Evolutionary conservation across 2,329 filamentous ascomycete species (phyloP), one percentile per base, ranked within the genome.

Genomic region (Hortaea sp.): DNA sequence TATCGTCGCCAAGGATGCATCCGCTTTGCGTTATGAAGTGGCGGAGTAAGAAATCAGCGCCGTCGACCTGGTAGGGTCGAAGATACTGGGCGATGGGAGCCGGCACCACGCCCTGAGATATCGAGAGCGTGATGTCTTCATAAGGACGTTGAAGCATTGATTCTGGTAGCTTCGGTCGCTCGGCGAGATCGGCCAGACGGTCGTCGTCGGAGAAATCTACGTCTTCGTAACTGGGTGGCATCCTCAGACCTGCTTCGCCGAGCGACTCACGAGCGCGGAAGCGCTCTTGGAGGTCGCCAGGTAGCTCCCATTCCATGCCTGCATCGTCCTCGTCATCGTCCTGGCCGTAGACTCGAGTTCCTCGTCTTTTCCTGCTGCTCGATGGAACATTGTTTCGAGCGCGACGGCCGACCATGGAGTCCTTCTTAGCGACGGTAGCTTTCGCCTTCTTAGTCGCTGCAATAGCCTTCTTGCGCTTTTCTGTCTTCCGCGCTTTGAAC

Each of bases 1-100:
- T 98, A 59, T 98, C 92, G 61, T 98, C 92, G 3, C 90, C 89
- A 0, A 98, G 74, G 20, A 98, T 85, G 1, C 85, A 88, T 1
- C 92, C 92, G 56, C 83, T 84, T 60, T 98, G 92, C 54, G 87
- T 90, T 4, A 95, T 84, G 61, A 97, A 97, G 20, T 86, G 76
- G 49, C 86, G 78, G 62, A 97, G 89, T 6, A 98, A 72, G 58
- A 95, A 97, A 30, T 78, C 75, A 10, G 84, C 86, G 5, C 92
- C 92, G 29, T 85, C 77, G 1, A 97, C 74, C 63, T 98, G 92
- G 58, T 98, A 98, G 52, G 89, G 85, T 49, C 92, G 81, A 42
- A 98, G 71, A 68, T 92, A 95, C 61, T 92, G 89, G 0, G 90
- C 89, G 45, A 97, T 87, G 0, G 88, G 79, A 0, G 86, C 88